Evolutionary conservation across 2,329 filamentous ascomycete genomes (phyloP).

Genomic region (Cryphonectria parasitica): DNA sequence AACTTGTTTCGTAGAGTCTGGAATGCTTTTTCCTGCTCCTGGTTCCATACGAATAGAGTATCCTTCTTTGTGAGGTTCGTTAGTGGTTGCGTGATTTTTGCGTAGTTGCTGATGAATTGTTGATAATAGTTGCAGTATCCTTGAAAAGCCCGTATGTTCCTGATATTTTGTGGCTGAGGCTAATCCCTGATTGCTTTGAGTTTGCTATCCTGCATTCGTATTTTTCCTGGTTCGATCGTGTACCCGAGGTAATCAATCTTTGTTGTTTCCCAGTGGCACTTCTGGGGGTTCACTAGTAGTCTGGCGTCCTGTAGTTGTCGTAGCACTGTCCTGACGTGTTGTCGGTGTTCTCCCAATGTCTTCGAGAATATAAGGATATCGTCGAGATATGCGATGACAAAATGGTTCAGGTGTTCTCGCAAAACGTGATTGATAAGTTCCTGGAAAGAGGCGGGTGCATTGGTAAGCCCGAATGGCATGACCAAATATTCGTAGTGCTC

Average conservation of each 20-base stretch:
- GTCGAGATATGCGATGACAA: background rate
- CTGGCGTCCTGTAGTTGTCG: background rate
- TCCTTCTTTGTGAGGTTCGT: background rate
- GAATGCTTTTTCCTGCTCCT: background rate
- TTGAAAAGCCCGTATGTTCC: background rate
- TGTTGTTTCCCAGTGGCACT: background rate
- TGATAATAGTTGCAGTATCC: background rate
- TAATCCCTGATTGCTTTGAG: background rate
- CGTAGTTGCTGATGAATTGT: background rate
- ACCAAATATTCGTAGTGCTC: conserved; percentile 38
- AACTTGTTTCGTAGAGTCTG: background rate
- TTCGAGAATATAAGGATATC: background rate
- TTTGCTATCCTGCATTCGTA: background rate
- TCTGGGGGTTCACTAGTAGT: background rate
- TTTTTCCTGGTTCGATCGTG: background rate
- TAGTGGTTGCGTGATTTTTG: background rate
- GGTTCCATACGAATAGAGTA: background rate
- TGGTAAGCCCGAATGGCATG: conserved; percentile 38
- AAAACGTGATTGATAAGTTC: conserved; percentile 15
- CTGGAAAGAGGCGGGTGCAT: conserved; percentile 27
- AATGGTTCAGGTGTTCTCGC: too few species aligned
- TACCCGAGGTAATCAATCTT: background rate
- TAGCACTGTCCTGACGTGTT: background rate
- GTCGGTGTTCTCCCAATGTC: background rate
- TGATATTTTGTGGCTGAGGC: background rate